Evolutionary conservation across 768 basidiomycete genomes (phyloP).

Genomic region (Stropharia rugosoannulata): DNA sequence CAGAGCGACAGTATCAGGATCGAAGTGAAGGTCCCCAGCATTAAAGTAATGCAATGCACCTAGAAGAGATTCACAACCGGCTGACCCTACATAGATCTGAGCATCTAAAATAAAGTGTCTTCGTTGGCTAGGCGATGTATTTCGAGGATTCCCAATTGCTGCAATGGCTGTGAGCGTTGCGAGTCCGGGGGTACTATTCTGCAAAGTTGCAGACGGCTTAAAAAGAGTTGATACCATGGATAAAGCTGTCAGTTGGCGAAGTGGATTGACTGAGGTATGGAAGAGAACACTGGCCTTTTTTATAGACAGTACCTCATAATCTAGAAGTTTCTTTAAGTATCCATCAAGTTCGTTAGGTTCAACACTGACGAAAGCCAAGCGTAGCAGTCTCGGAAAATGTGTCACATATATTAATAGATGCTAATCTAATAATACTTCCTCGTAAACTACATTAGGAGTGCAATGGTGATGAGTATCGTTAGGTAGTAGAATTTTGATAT

Average conservation of each 20-base stretch:
- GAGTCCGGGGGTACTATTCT: neutral
- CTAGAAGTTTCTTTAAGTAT: no score
- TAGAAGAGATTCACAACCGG: slow-evolving; percentile 2
- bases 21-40: neutral
- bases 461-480: neutral
- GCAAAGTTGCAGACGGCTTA: neutral
- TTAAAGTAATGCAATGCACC: slow-evolving; percentile 5
- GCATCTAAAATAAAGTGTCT: slow-evolving; percentile 2
- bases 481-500: slow-evolving; percentile 24
- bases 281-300: no score
- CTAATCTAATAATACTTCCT: slow-evolving; percentile 15
- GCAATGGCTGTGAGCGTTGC: slow-evolving; percentile 9
- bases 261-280: neutral
- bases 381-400: no score
- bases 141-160: slow-evolving; percentile 4
- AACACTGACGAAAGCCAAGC: no score
- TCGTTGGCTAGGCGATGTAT: neutral
- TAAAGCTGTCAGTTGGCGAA: neutral
- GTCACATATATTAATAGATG: neutral
- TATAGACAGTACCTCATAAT: no score
- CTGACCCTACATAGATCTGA: slow-evolving; percentile 4
- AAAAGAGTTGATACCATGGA: neutral
- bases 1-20: neutral
- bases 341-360: no score
- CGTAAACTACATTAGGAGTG: slow-evolving; percentile 18